Evolutionary conservation across 225 moss, liverwort and hornwort genomes (phyloP), one percentile per base, ranked within the genome.

Genomic region (Climacium dendroides): DNA sequence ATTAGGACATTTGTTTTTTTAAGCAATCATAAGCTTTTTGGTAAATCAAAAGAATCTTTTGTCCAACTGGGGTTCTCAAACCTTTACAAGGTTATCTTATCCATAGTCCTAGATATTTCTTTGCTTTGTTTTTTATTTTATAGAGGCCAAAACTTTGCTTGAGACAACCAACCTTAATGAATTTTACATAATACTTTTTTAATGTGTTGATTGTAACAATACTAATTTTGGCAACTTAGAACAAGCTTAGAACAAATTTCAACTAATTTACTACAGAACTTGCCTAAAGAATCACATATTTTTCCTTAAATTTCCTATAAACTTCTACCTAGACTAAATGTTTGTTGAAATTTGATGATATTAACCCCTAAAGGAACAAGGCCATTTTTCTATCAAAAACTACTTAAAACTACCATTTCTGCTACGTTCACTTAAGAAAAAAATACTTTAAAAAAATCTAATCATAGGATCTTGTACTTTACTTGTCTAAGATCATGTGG

Each of bases 161-260:
- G 5, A 32, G 19, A 30, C 30, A 73, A 30, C 4, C 3, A 30
- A 28, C 17, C 10, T 0, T 0, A 45, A 29, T 0, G 0, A 29
- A 47, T 11, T 74, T 48, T 47, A 19, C 1, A 30, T 11, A 19
- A 19, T 10, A 7, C n/a, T 19, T 32, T 73, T 73, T 6, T 29
- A 2, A 17, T 47, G 10, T 73, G 4, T 23, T 20, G 26, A 3
- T 43, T 9, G 15, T 43, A 15, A 71, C 5, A 71, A 41, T 15
- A 71, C 15, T 41, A 25, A 41, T 8, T 70, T 24, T 3, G 6
- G 0, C 8, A 24, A 43, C 13, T 7, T 26, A 15, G 8, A 39
- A 71, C 0, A 25, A 25, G 15, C n/a, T n/a, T n/a, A n/a, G n/a
- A n/a, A n/a, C n/a, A 25, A 70, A 2, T 69, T 47, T 47, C 30